These are phyloP conservation scores for Fagopyrum homotropicum DNA, from an alignment of 148 eudicot genomes.

Conservation along the genomic window DNA sequence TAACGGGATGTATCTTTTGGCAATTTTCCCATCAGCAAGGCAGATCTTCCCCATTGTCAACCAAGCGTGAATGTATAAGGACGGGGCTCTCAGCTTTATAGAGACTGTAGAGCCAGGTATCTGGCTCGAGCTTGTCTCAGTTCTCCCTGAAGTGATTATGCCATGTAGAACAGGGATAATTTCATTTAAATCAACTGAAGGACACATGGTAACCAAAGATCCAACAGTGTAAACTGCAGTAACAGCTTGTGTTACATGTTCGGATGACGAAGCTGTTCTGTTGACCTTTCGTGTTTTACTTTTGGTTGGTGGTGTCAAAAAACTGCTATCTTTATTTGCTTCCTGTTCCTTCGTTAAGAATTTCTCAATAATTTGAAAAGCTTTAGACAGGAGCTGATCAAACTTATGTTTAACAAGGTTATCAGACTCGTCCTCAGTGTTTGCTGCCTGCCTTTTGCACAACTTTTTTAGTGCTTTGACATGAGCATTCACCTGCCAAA, in stretches of 20 bases:
- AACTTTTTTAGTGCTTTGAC: slow-evolving; percentile 83
- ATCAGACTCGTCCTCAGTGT: slow-evolving; percentile 56
- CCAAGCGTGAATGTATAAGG: slow-evolving; percentile 90
- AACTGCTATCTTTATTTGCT: slow-evolving; percentile 32
- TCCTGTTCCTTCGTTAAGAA: slow-evolving; percentile 50
- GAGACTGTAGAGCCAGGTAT: slow-evolving; percentile 42
- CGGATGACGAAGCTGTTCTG: slow-evolving; percentile 30
- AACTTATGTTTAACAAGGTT: slow-evolving; percentile 61
- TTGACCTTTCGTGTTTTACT: slow-evolving; percentile 30
- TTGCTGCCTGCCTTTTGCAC: slow-evolving; percentile 73
- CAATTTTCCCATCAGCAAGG: slow-evolving; percentile 92
- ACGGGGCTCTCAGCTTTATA: slow-evolving; percentile 64
- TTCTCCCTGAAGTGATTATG: slow-evolving; percentile 73
- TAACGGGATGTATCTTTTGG: slow-evolving; percentile 84
- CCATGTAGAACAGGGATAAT: slow-evolving; percentile 66
- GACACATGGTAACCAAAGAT: slow-evolving; percentile 72
- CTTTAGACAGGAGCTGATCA: slow-evolving; percentile 52
- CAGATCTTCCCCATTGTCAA: slow-evolving; percentile 95
- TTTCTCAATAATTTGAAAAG: slow-evolving; percentile 43
- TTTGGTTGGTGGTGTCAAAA: slow-evolving; percentile 53
- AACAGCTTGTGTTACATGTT: slow-evolving; percentile 39
- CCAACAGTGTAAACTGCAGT: slow-evolving; percentile 87
- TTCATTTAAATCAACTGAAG: slow-evolving; percentile 51
- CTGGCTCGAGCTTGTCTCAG: slow-evolving; percentile 43
- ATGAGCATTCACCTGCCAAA: slow-evolving; percentile 89